These are phyloP conservation scores for Bruguiera parviflora DNA, from an alignment of 345 rosid species.

Conservation along the genomic window DNA sequence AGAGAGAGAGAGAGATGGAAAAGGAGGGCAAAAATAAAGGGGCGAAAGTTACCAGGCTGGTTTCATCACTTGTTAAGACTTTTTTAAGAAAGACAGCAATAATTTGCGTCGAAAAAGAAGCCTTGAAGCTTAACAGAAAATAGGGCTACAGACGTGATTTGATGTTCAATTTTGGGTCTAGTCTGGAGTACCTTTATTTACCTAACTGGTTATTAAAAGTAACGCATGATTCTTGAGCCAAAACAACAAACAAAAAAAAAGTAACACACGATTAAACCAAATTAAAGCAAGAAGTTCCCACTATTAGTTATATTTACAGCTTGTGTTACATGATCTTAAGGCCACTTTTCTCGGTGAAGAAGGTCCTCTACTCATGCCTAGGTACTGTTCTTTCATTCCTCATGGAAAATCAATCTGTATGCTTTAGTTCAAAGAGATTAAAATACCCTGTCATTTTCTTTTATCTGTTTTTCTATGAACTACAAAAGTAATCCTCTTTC, in stretches of 20 bases:
- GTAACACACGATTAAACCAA: too few relatives aligned
- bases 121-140: conserved; percentile 20
- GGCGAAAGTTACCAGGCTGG: conserved; percentile 5
- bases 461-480: too few relatives aligned
- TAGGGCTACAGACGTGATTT: conserved; percentile 20
- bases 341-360: too few relatives aligned
- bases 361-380: too few relatives aligned
- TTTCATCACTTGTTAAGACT: conserved; percentile 40
- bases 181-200: conserved; percentile 14
- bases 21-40: conserved; percentile 11
- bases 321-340: too few relatives aligned
- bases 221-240: too few relatives aligned
- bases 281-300: too few relatives aligned
- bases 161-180: conserved; percentile 5
- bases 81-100: conserved; percentile 41
- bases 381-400: neutral
- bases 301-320: neutral
- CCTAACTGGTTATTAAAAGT: conserved; percentile 17
- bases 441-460: too few relatives aligned
- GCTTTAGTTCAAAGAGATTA: too few relatives aligned
- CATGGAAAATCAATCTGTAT: too few relatives aligned
- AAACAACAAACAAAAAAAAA: too few relatives aligned
- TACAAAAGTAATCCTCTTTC: neutral
- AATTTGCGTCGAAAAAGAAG: conserved; percentile 45
- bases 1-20: conserved; percentile 10